phyloP scores from a whole-genome alignment of 225 moss, liverwort and hornwort species.

The Pseudoscleropodium purum region DNA sequence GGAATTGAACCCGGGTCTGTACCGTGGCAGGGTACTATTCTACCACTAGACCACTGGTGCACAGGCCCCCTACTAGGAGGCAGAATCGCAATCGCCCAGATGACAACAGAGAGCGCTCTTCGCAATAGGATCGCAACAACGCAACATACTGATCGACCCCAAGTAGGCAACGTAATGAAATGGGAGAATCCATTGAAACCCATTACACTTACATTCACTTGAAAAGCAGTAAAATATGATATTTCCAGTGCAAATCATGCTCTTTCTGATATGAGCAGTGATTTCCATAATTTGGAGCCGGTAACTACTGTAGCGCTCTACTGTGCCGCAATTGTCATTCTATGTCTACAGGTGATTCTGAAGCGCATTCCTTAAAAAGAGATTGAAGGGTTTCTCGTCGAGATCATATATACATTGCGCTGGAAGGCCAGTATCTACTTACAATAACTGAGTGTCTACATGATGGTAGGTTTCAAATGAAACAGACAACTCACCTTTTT shows the following conservation, averaged over 20 bases:
- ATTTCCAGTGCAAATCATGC: neutral
- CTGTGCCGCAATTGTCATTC: neutral
- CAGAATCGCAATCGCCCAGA: constrained; percentile 11
- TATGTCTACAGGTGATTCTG: neutral
- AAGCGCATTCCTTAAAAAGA: neutral
- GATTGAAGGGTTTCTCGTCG: neutral
- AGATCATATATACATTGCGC: neutral
- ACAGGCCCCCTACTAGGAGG: neutral
- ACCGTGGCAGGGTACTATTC: constrained; percentile 21
- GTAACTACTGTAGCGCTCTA: neutral
- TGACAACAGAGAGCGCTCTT: constrained; percentile 3
- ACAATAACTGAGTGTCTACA: neutral
- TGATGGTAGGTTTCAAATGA: neutral
- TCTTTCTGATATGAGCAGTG: neutral
- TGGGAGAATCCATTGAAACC: neutral
- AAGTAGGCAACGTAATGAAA: too few species aligned
- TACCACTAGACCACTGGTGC: constrained; percentile 11
- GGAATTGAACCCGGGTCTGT: constrained; percentile 28
- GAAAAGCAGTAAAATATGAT: neutral
- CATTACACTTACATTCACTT: neutral
- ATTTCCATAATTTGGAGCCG: neutral
- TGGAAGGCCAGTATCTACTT: neutral
- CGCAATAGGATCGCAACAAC: constrained; percentile 6
- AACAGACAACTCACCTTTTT: constrained; percentile 4
- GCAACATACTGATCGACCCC: neutral